Evolutionary conservation across 73 alveolate species (phyloP), one percentile per base, ranked within the genome.

Genomic region (Tetrahymena borealis): DNA sequence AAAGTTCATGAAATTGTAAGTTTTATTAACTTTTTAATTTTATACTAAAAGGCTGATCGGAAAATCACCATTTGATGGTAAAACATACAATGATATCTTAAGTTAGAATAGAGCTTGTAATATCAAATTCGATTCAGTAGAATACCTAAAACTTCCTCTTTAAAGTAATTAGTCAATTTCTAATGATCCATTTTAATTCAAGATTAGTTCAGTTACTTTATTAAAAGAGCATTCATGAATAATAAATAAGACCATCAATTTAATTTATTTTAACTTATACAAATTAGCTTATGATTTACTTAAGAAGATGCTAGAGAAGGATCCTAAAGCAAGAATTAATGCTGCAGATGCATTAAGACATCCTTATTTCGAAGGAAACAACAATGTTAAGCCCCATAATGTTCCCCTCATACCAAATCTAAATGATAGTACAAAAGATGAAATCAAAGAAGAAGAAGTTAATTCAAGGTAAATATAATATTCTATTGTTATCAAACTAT

Each of bases 21-120:
- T n/a, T n/a, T n/a, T n/a, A n/a, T n/a, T n/a, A n/a, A n/a, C n/a
- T n/a, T n/a, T n/a, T n/a, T n/a, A n/a, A n/a, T n/a, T n/a, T n/a
- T 10, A 15, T 60, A 60, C 10, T 24, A 60, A 60, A 32, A 92
- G 95, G 79, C 93, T 97, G 78, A 96, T 96, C 42, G 99, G 99
- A 0, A 91, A 97, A 35, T 97, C 98, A 20, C 98, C 99, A 18
- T 97, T 97, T 92, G 98, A 94, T 32, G 99, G 98, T 11, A 78
- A 95, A 20, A 95, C 95, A 32, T 96, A 92, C 77, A 94, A 97
- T 90, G 98, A 97, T 79, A 96, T 97, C 1, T 90, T 97, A 79
- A 90, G 90, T 42, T 96, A 95, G 77, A 97, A 97, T 78, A 94
- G 94, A 90, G 78, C 95, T 77, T 93, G 98, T 39, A 98, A 97